These are phyloP conservation scores for Aspergillus sojae DNA, from an alignment of 2,329 filamentous ascomycete genomes.

Conservation along the genomic window DNA sequence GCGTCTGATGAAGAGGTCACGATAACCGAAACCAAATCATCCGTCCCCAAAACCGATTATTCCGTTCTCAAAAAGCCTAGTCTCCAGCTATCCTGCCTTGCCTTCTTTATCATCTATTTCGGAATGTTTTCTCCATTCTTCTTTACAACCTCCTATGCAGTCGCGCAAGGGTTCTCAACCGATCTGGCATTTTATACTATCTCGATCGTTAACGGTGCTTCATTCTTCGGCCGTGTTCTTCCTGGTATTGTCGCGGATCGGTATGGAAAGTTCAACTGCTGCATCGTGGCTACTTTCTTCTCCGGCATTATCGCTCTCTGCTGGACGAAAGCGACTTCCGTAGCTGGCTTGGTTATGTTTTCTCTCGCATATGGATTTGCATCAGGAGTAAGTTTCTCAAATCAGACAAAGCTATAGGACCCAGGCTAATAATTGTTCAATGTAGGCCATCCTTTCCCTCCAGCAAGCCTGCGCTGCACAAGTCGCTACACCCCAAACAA, in stretches of 20 bases:
- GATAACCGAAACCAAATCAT: neutral
- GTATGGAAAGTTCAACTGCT: conserved; percentile 37
- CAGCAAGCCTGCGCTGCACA: conserved; percentile 51
- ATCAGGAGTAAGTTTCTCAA: conserved; percentile 41
- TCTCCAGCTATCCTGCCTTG: conserved; percentile 31
- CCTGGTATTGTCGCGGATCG: conserved; percentile 41
- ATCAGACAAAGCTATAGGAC: neutral
- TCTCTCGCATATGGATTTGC: conserved; percentile 50
- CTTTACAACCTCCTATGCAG: conserved; percentile 36
- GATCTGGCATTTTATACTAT: conserved; percentile 42
- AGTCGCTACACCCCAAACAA: conserved; percentile 40
- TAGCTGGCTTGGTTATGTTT: conserved; percentile 50
- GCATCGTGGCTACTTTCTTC: conserved; percentile 30
- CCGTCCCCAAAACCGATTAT: conserved; percentile 13
- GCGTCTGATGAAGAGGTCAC: neutral
- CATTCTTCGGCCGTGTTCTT: conserved; percentile 41
- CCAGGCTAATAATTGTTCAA: neutral
- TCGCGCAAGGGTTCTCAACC: conserved; percentile 29
- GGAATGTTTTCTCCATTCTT: conserved; percentile 47
- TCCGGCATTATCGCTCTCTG: conserved; percentile 48
- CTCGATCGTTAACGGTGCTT: conserved; percentile 42
- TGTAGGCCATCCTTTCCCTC: conserved; percentile 50
- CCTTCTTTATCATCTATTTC: conserved; percentile 41
- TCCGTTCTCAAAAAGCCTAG: conserved; percentile 28
- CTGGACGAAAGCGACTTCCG: conserved; percentile 46